Evolutionary conservation across 208 protist species (phyloP).

Genomic region (Leishmania martiniquensis): DNA sequence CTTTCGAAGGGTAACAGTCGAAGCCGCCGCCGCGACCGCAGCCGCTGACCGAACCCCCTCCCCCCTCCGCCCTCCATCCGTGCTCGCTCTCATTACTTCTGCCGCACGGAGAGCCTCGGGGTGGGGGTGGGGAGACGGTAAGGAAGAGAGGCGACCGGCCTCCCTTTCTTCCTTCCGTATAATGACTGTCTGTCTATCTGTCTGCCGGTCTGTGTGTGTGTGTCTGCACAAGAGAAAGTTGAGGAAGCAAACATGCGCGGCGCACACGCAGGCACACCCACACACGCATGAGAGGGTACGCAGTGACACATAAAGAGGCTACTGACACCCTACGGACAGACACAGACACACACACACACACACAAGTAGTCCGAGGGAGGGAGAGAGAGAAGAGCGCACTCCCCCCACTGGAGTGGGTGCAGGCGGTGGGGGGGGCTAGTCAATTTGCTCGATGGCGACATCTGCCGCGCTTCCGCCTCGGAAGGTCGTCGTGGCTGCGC

Average conservation of each 20-base stretch:
- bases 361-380: no score
- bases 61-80: background rate
- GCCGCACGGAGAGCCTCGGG: background rate
- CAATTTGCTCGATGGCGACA: slow-evolving; percentile 13
- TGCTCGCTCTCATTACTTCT: background rate
- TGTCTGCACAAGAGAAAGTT: background rate
- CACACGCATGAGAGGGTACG: background rate
- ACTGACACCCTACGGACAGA: background rate
- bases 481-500: background rate
- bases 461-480: slow-evolving; percentile 2
- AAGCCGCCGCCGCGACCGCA: background rate
- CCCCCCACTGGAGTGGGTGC: no score
- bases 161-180: no score
- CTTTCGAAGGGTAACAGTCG: background rate
- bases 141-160: no score
- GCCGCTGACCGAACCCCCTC: background rate
- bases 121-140: background rate
- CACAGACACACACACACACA: background rate
- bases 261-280: background rate
- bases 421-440: background rate
- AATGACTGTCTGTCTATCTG: no score
- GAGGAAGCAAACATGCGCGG: background rate
- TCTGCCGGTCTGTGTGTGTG: no score
- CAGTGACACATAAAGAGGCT: no score
- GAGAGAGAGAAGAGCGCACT: no score